Percentiles rank a stretch among this genome's conserved stretches.
phyloP scores from a whole-genome alignment of 73 alveolate genomes.

The Paramecium bursaria region DNA sequence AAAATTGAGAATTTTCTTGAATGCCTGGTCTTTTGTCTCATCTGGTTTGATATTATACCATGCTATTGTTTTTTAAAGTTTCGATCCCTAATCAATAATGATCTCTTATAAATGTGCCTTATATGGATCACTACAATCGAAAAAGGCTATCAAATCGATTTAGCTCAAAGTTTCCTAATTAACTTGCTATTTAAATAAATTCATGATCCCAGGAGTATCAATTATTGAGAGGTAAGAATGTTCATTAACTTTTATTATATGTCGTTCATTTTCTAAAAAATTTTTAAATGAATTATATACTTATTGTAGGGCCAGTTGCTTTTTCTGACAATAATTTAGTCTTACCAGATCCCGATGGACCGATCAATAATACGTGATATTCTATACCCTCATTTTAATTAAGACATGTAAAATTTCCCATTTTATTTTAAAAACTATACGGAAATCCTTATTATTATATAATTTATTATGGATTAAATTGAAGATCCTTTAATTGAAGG shows the following conservation, averaged over 20 bases:
- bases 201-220: slow-evolving; percentile 54
- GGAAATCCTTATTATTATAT: neutral
- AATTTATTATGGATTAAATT: neutral
- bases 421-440: neutral
- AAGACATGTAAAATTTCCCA: slow-evolving; percentile 18
- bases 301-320: slow-evolving; percentile 40
- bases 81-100: neutral
- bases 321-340: slow-evolving; percentile 17
- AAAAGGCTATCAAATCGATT: slow-evolving; percentile 39
- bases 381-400: slow-evolving; percentile 32
- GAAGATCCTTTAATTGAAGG: neutral
- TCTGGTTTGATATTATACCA: slow-evolving; percentile 24
- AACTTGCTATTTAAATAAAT: slow-evolving; percentile 31
- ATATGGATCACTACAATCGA: slow-evolving; percentile 9
- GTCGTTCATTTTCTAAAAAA: slow-evolving; percentile 16
- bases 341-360: slow-evolving; percentile 61
- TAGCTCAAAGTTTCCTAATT: neutral
- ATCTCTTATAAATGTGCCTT: slow-evolving; percentile 29
- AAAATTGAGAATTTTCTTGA: neutral
- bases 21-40: neutral
- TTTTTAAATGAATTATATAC: neutral
- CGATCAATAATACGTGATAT: slow-evolving; percentile 30
- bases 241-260: slow-evolving; percentile 38
- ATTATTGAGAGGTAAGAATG: neutral
- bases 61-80: slow-evolving; percentile 9